Percentiles rank a stretch among this genome's conserved stretches.
These are phyloP conservation scores for Aspergillus hortae DNA, from an alignment of 2,329 filamentous ascomycete genomes.

Conservation along the genomic window DNA sequence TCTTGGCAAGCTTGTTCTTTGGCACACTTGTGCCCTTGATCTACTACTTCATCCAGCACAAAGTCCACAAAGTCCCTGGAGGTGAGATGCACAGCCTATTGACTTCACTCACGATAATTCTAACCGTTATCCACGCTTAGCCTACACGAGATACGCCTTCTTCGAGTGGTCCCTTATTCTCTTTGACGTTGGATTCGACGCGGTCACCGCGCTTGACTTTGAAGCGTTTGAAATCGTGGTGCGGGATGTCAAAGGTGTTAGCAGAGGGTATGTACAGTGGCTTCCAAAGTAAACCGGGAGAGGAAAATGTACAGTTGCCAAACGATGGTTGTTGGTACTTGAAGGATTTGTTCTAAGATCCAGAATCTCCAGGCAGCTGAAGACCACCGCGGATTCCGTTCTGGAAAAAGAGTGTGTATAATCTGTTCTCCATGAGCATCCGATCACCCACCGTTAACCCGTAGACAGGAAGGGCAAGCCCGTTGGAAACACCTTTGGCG, in stretches of 20 bases:
- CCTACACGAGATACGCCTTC: slow-evolving; percentile 95
- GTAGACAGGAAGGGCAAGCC: slow-evolving; percentile 68
- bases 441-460: slow-evolving; percentile 18
- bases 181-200: slow-evolving; percentile 94
- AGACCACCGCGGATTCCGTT: slow-evolving; percentile 44
- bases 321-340: slow-evolving; percentile 36
- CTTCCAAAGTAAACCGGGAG: slow-evolving; percentile 73
- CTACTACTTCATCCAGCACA: slow-evolving; percentile 98
- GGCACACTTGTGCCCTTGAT: slow-evolving; percentile 83
- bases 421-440: slow-evolving; percentile 23
- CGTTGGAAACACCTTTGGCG: slow-evolving; percentile 65
- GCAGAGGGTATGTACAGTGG: slow-evolving; percentile 97
- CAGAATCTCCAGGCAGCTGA: slow-evolving; percentile 46
- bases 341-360: slow-evolving; percentile 34
- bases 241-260: slow-evolving; percentile 81
- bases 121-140: slow-evolving; percentile 46
- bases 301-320: slow-evolving; percentile 49
- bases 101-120: not conserved
- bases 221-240: slow-evolving; percentile 81
- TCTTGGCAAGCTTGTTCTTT: slow-evolving; percentile 79
- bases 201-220: slow-evolving; percentile 91
- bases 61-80: slow-evolving; percentile 88
- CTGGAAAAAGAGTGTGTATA: slow-evolving; percentile 70
- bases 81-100: slow-evolving; percentile 55
- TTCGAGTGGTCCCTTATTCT: slow-evolving; percentile 96